Base-by-base conservation (phyloP, 2,329 filamentous ascomycete genomes). In the Clarireedia sp. region DNA sequence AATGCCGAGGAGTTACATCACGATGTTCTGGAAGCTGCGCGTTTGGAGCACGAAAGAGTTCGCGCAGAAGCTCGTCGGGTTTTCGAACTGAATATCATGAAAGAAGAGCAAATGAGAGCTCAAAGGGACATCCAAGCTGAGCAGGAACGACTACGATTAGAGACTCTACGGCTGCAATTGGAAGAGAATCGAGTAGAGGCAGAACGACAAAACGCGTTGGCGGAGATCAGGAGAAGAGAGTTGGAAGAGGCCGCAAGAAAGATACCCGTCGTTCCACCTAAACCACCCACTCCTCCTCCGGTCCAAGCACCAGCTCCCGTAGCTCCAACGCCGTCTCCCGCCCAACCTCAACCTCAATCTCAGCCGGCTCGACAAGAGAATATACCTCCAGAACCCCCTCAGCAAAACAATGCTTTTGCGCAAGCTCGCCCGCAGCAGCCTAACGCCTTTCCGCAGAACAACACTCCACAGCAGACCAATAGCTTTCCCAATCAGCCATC, bases 21-120 rank as follows among this genome's bases (percentile, higher is more conserved):
- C 41, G 79, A 83, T 62, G 85, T 86, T 14, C 77, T 92, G 16
- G 80, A 79, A 46, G 78, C 79, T 47, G 85, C 85, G 3, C 81
- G 81, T 48, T 75, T 76, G 14, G 80, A 86, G 64, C 87, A 90
- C 67, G 80, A 87, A 38, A 77, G 80, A 26, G 78, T 92, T 10
- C 77, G 78, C 26, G 71, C 76, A 53, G 70, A 71, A 29, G 79
- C 79, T 7, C 67, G 79, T 37, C 71, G 73, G 16, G 75, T 75
- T 6, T 77, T 73, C 54, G 70, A 77, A 57, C 68, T 78, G 41
- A 72, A 81, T 56, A 71, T 76, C 57, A 63, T 76, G 16, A 68
- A 75, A 51, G 70, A 76, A 59, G 72, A 78, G 59, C 62, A 62
- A 51, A 29, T 36, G 3, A 24, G 29, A n/a, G 40, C 48, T 6